Base-by-base conservation (phyloP, 2,329 filamentous ascomycete genomes). In the Xylariaceae sp. region DNA sequence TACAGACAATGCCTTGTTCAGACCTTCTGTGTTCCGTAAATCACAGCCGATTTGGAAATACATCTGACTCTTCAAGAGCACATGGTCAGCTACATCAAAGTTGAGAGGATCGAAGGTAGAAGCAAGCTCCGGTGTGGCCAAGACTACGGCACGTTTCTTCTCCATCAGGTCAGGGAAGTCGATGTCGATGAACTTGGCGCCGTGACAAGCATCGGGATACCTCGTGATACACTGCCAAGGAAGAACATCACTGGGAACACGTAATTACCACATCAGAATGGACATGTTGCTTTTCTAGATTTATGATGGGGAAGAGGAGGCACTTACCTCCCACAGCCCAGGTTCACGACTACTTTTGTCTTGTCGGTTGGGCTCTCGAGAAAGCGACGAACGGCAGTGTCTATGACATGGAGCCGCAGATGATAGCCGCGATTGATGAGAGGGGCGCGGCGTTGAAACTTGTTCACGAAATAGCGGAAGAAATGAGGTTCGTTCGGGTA, bases 351-450 rank as follows among this genome's bases (percentile, higher is more conserved):
- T 4, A 91, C 74, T 64, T 89, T 94, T 52, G 77, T 83, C 23
- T 72, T 71, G 16, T 70, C 67, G 6, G 73, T 66, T 12, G 63
- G 62, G 36, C 59, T 70, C 48, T 75, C 67, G n/a, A 95, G 72
- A 55, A 95, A 95, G n/a, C 77, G 72, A 17, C 77, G 76, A 16
- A 95, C 82, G 5, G 83, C 75, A 50, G 83, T 75, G 60, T 94
- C 88, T 47, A 96, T 83, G 14, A 87, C 85, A 62, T 86, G 84
- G 72, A 95, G 85, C 22, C 90, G 82, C 29, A 96, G 70, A 80
- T 88, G 89, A 61, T 95, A 95, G 39, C 89, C 88, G 37, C 91
- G 79, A 64, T 95, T 95, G 60, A 95, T 93, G 41, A 95, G 73
- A 1, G 92, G 90, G n/a, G 88, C 83, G 38, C 91, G 77, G 49